These are phyloP conservation scores for Venustampulla echinocandica DNA, from an alignment of 495 filamentous ascomycete genomes.

Conservation along the genomic window DNA sequence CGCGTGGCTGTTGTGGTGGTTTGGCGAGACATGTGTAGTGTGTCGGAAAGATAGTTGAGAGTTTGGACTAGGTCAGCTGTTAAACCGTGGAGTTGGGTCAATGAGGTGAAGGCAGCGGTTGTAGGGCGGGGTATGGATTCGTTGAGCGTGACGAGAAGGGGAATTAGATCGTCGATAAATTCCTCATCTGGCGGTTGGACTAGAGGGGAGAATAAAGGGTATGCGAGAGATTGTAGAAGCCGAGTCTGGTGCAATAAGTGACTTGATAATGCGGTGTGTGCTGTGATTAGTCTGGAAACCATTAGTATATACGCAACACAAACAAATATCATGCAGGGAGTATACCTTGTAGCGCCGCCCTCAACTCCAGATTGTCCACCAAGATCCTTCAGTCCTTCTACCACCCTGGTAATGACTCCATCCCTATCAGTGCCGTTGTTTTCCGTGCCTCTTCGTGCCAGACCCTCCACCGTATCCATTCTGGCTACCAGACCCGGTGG, in stretches of 20 bases:
- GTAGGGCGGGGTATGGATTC: slow-evolving; percentile 48
- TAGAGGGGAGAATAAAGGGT: slow-evolving; percentile 58
- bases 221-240: slow-evolving; percentile 69
- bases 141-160: slow-evolving; percentile 47
- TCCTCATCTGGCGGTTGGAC: slow-evolving; percentile 44
- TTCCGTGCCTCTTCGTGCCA: slow-evolving; percentile 64
- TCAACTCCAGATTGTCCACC: slow-evolving; percentile 75
- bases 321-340: slow-evolving; percentile 5
- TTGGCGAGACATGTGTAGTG: slow-evolving; percentile 88
- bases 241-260: slow-evolving; percentile 81
- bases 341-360: slow-evolving; percentile 67
- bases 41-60: slow-evolving; percentile 80
- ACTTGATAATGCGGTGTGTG: slow-evolving; percentile 74
- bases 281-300: slow-evolving; percentile 64
- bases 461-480: slow-evolving; percentile 68
- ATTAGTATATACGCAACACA: slow-evolving; percentile 15
- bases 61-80: slow-evolving; percentile 72
- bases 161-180: slow-evolving; percentile 56
- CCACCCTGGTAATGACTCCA: slow-evolving; percentile 59
- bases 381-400: slow-evolving; percentile 66
- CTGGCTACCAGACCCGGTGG: slow-evolving; percentile 62
- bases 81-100: slow-evolving; percentile 51
- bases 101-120: slow-evolving; percentile 44
- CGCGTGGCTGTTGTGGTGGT: slow-evolving; percentile 70
- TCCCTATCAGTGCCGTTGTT: slow-evolving; percentile 61